Base-by-base conservation (phyloP, 2,329 filamentous ascomycete species). In the Colletotrichum horii region DNA sequence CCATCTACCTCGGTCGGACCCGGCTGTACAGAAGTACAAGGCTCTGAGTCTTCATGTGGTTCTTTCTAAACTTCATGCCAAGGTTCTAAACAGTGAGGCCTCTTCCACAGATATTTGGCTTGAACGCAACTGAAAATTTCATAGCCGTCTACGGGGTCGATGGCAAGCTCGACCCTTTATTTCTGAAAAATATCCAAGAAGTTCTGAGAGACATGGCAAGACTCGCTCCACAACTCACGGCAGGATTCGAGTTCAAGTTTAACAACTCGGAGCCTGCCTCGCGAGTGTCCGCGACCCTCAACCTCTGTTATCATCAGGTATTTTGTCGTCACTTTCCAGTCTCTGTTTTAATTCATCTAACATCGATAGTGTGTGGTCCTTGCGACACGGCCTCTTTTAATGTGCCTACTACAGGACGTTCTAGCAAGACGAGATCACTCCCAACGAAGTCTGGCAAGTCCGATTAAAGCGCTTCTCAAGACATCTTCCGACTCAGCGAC, bases 271-370 rank as follows among this genome's bases (percentile, higher is more conserved):
- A 66, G 8, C 70, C 70, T 12, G 66, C 66, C 8, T 74, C 71
- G 3, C 56, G 60, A 19, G 52, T 67, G 3, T 73, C 74, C 11
- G 74, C 65, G 1, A 76, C 70, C 1, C 61, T 70, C 8, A 74
- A 69, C 30, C 28, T 76, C 3, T 76, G 70, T 38, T 76, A 74
- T 12, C 74, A 76, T 14, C 70, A 66, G 52, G 70, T 70, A 14
- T 8, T 14, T 34, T 15, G 22, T n/a, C 32, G 6, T 12, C 22
- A 58, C 1, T 14, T 1, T 11, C 5, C 11, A 43, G 8, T 8
- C 6, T 11, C 30, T 34, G 3, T 56, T 22, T 12, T 3, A 14
- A 22, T 22, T 4, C 43, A 14, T 22, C 43, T 30, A 15, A 52
- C 3, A 14, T 16, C 30, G 12, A 30, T 8, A 58, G 65, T 74